phyloP scores from a whole-genome alignment of 75 land plant species.

The Sequoia sempervirens region DNA sequence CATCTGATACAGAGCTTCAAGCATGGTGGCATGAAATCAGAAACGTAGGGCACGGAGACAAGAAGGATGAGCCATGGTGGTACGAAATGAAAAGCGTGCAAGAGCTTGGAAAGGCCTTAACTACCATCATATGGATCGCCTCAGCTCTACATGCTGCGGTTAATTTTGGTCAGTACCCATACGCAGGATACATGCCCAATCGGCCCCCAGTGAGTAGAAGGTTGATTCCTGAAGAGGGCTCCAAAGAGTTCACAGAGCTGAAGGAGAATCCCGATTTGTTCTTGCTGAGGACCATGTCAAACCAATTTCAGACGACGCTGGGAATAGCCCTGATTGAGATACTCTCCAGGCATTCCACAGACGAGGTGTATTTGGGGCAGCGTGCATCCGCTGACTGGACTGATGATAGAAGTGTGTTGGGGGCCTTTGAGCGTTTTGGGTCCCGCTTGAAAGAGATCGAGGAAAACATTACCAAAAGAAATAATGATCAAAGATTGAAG shows the following conservation, averaged over 20 bases:
- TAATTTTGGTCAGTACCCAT: slow-evolving; percentile 44
- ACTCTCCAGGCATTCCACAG: background rate
- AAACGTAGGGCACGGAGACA: slow-evolving; percentile 62
- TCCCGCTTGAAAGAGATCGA: too few species aligned
- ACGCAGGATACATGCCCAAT: slow-evolving; percentile 43
- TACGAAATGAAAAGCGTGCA: slow-evolving; percentile 27
- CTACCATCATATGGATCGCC: slow-evolving; percentile 54
- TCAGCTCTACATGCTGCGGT: slow-evolving; percentile 72
- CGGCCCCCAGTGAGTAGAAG: slow-evolving; percentile 29
- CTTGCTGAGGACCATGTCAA: too few species aligned
- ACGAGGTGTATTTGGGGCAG: too few species aligned
- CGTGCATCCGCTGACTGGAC: too few species aligned
- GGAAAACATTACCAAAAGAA: too few species aligned
- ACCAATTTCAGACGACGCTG: too few species aligned
- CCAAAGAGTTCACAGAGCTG: too few species aligned
- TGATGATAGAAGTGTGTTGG: too few species aligned
- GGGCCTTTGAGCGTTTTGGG: too few species aligned
- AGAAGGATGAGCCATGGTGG: slow-evolving; percentile 69
- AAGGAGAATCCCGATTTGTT: too few species aligned
- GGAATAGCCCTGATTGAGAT: slow-evolving; percentile 5
- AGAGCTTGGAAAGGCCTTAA: slow-evolving; percentile 37
- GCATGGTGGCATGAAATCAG: slow-evolving; percentile 69
- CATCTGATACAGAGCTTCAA: slow-evolving; percentile 53
- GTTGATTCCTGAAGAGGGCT: too few species aligned
- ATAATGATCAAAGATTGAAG: too few species aligned